Evolutionary conservation across 148 eudicot species (phyloP).

Genomic region (Dysphania ambrosioides): DNA sequence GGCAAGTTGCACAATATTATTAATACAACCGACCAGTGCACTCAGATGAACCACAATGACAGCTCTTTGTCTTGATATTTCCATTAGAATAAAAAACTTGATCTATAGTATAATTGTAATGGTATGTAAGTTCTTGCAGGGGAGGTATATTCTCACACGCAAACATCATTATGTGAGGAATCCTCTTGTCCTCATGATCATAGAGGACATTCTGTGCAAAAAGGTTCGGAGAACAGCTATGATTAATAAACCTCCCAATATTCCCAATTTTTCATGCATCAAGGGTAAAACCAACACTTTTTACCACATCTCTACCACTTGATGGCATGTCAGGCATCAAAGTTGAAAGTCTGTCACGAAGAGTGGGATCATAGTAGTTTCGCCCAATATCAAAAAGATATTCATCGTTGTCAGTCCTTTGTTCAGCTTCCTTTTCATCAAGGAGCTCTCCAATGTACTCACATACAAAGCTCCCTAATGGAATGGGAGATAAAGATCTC

Average conservation of each 20-base stretch:
- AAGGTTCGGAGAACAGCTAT: conserved; percentile 90
- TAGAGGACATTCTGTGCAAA: conserved; percentile 84
- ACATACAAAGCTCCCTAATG: conserved; percentile 88
- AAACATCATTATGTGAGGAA: conserved; percentile 92
- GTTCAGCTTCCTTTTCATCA: conserved; percentile 82
- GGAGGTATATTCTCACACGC: conserved; percentile 91
- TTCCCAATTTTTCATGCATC: conserved; percentile 73
- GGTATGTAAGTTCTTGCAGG: conserved; percentile 74
- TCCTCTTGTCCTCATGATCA: conserved; percentile 72
- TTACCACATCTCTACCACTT: conserved; percentile 25
- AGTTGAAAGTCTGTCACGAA: conserved; percentile 31
- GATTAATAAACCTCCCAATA: conserved; percentile 85
- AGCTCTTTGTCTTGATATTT: conserved; percentile 61
- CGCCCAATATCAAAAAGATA: conserved; percentile 85
- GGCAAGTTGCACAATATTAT: conserved; percentile 11
- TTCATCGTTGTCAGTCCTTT: conserved; percentile 61
- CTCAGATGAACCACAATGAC: conserved; percentile 73
- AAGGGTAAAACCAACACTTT: conserved; percentile 69
- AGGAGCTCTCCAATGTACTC: conserved; percentile 90
- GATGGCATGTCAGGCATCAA: conserved; percentile 31
- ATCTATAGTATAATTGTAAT: conserved; percentile 73
- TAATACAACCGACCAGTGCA: conserved; percentile 88
- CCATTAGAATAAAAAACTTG: conserved; percentile 64
- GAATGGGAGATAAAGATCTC: conserved; percentile 58
- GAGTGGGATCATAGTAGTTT: conserved; percentile 51